Evolutionary conservation across 768 basidiomycete species (phyloP), one percentile per base, ranked within the genome.

Genomic region (Tulasnella sp.): DNA sequence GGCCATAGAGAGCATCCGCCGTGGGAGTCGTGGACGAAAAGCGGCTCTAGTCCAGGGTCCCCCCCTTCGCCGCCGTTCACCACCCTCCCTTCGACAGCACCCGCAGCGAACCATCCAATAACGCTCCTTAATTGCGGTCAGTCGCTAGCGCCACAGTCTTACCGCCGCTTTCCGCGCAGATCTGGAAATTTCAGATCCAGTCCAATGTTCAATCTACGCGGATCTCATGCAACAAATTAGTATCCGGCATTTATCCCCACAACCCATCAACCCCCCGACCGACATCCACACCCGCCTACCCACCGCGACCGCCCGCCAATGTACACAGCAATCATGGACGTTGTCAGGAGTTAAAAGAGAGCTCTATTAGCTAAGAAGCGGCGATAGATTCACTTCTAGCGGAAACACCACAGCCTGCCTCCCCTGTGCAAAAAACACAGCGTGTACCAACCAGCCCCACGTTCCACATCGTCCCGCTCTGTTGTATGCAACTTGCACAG

Each of bases 341-440:
- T 38, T 42, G 69, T 38, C 29, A 25, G 40, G 69, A 42, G 69
- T 39, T 64, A 64, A 64, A 64, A 64, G 58, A 64, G 58, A 64
- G 58, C 58, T 12, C 58, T 64, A 64, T 64, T 64, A 64, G 58
- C 58, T 64, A 64, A 64, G 58, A 64, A 64, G 58, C 58, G 58
- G 58, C 58, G 58, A 64, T 64, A 64, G 58, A 64, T 64, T 64
- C 58, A 25, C 58, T 64, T 64, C 58, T 25, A 25, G 58, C 58
- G 58, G 31, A 64, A 64, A 64, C 58, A 25, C 58, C 25, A 11
- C 58, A 64, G 31, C 58, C n/a, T 64, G 58, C 58, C 58, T 42
- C 40, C 69, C 40, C 69, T 70, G 69, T 36, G 69, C 69, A 70
- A 70, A 70, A 70, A 42, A 70, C 69, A 70, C 69, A 70, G 69